A percentile compares a stretch with the other conserved stretches of the same genome.
phyloP scores from a whole-genome alignment of 768 basidiomycete genomes.

The Auriscalpium orientale region DNA sequence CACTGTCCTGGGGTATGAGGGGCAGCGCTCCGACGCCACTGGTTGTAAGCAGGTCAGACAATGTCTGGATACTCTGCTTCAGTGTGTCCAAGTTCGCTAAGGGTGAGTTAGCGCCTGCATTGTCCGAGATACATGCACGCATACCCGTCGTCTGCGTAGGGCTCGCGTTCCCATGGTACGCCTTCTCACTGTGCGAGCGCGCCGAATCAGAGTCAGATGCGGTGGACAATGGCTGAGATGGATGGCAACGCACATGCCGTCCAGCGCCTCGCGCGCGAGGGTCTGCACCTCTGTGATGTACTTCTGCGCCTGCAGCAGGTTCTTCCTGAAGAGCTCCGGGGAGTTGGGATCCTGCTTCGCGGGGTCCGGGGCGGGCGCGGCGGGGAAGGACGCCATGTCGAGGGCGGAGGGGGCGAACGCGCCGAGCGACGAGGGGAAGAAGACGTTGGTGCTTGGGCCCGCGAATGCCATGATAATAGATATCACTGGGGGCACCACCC shows the following conservation, averaged over 20 bases:
- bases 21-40: slow-evolving; percentile 12
- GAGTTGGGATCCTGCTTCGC: slow-evolving; percentile 10
- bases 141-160: slow-evolving; percentile 8
- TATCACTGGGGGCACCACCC: too few species aligned
- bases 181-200: slow-evolving; percentile 3
- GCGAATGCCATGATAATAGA: too few species aligned
- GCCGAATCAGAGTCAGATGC: background rate
- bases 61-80: slow-evolving; percentile 3
- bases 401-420: slow-evolving; percentile 8
- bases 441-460: background rate
- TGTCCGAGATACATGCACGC: background rate
- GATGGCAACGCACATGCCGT: slow-evolving; percentile 7
- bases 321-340: slow-evolving; percentile 12
- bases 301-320: slow-evolving; percentile 6
- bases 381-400: background rate
- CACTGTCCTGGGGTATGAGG: slow-evolving; percentile 6
- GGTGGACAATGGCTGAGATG: background rate
- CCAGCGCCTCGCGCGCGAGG: slow-evolving; percentile 9
- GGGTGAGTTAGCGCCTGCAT: background rate
- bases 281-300: slow-evolving; percentile 8
- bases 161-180: slow-evolving; percentile 10
- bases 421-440: slow-evolving; percentile 1
- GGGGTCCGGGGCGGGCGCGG: slow-evolving; percentile 2
- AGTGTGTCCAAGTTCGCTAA: slow-evolving; percentile 6
- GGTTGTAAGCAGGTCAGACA: slow-evolving; percentile 6